These are phyloP conservation scores for Raddia distichophylla DNA, from an alignment of 176 grass and related monocot genomes.

Conservation along the genomic window DNA sequence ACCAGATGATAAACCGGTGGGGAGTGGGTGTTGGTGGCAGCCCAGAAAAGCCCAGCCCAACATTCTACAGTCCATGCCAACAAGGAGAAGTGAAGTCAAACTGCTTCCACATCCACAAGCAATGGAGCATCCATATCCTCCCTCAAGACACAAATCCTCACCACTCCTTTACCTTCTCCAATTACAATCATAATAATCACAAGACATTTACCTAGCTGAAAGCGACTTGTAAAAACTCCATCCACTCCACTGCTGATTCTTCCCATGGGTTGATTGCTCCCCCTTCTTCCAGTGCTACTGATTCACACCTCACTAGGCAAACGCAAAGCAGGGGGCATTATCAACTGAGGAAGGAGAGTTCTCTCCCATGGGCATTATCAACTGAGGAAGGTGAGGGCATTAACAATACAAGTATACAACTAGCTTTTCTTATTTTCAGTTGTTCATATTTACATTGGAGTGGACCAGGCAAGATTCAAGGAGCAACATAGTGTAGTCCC, in stretches of 20 bases:
- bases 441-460: constrained; percentile 47
- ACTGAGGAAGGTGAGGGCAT: too few relatives aligned
- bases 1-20: too few relatives aligned
- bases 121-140: too few relatives aligned
- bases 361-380: neutral
- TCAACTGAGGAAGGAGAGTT: neutral
- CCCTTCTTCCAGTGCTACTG: neutral
- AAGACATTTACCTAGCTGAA: neutral
- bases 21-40: too few relatives aligned
- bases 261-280: too few relatives aligned
- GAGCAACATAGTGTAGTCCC: neutral
- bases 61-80: too few relatives aligned
- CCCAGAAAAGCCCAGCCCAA: too few relatives aligned
- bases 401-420: neutral
- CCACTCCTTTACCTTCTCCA: constrained; percentile 1
- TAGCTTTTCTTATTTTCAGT: constrained; percentile 13
- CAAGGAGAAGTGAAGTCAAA: too few relatives aligned
- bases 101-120: too few relatives aligned
- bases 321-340: neutral
- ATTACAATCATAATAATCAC: neutral
- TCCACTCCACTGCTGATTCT: neutral
- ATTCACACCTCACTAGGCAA: neutral
- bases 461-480: neutral
- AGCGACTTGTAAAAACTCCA: neutral
- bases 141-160: neutral